These are phyloP conservation scores for Coccinonectria pachysandricola DNA, from an alignment of 2,329 filamentous ascomycete genomes.

Conservation along the genomic window DNA sequence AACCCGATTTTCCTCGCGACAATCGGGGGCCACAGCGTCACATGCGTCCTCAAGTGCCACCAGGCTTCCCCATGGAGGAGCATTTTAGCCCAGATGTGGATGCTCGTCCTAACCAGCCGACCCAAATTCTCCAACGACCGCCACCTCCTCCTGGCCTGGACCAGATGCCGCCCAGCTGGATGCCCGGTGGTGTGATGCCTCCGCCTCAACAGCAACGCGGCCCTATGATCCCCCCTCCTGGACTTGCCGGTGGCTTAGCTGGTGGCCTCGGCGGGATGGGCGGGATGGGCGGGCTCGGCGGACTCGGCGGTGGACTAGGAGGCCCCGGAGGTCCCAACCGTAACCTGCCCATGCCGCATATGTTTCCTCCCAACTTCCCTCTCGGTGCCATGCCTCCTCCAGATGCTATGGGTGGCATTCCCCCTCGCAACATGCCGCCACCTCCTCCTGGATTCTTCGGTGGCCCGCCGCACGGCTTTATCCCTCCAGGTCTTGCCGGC, in stretches of 20 bases:
- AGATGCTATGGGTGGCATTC: conserved; percentile 38
- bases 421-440: conserved; percentile 42
- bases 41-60: conserved; percentile 35
- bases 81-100: conserved; percentile 39
- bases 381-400: conserved; percentile 37
- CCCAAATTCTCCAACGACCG: conserved; percentile 56
- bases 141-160: conserved; percentile 50
- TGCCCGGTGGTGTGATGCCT: conserved; percentile 34
- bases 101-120: conserved; percentile 41
- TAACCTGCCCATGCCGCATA: conserved; percentile 42
- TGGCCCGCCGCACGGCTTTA: conserved; percentile 40
- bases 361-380: conserved; percentile 53
- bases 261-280: conserved; percentile 13
- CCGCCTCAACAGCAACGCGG: conserved; percentile 29
- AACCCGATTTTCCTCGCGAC: conserved; percentile 33
- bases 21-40: conserved; percentile 26
- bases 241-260: conserved; percentile 29
- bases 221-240: conserved; percentile 53
- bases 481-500: conserved; percentile 44
- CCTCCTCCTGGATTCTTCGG: conserved; percentile 50
- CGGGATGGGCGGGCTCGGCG: too few relatives aligned
- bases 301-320: conserved; percentile 34
- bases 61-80: conserved; percentile 43
- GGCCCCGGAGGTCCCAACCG: conserved; percentile 21
- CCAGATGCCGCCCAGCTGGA: conserved; percentile 47